Evolutionary conservation across 2,329 filamentous ascomycete genomes (phyloP).

Genomic region (Monilinia aucupariae): DNA sequence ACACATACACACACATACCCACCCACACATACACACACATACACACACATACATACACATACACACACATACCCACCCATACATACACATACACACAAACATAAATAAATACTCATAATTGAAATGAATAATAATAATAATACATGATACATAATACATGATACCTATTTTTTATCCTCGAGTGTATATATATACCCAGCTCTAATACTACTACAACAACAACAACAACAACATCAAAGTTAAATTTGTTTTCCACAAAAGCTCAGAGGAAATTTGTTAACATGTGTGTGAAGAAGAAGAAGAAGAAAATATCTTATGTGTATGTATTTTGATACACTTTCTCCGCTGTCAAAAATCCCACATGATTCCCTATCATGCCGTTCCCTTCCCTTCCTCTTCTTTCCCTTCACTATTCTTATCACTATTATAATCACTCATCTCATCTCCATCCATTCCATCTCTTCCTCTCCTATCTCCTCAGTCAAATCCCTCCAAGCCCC

Average conservation of each 20-base stretch:
- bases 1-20: too few species aligned
- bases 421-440: background rate
- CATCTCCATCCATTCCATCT: background rate
- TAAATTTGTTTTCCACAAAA: background rate
- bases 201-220: too few species aligned
- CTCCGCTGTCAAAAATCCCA: background rate
- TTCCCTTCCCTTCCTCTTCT: background rate
- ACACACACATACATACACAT: too few species aligned
- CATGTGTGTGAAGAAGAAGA: background rate
- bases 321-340: background rate
- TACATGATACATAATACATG: too few species aligned
- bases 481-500: background rate
- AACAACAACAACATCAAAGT: too few species aligned
- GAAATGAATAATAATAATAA: too few species aligned
- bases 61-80: too few species aligned
- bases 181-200: too few species aligned
- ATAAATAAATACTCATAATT: too few species aligned
- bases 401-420: background rate
- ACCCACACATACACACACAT: too few species aligned
- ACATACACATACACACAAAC: too few species aligned
- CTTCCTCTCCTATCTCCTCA: background rate
- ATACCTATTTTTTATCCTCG: too few species aligned
- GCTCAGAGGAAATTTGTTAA: background rate
- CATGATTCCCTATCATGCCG: background rate
- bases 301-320: background rate